Evolutionary conservation across 345 rosid genomes (phyloP).

Genomic region (Capsella bursapastoris): DNA sequence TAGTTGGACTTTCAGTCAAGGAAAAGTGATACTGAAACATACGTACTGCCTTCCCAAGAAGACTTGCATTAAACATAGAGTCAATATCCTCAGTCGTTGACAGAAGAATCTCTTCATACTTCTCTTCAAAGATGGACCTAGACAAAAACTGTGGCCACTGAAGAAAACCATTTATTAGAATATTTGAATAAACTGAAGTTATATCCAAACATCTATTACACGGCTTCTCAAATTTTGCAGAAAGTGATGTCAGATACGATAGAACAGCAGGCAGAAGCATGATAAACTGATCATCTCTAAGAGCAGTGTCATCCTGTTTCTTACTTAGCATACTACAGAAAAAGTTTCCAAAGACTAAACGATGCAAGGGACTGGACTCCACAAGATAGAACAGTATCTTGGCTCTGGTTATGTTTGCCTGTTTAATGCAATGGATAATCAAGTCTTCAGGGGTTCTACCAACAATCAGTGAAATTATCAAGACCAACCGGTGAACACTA

Average conservation of each 20-base stretch:
- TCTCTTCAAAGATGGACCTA: conserved; percentile 60
- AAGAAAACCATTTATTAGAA: conserved; percentile 60
- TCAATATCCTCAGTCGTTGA: conserved; percentile 60
- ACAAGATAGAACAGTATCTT: conserved; percentile 64
- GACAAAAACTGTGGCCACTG: conserved; percentile 71
- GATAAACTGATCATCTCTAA: conserved; percentile 62
- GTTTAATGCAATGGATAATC: conserved; percentile 62
- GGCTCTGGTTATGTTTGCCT: conserved; percentile 60
- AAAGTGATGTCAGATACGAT: conserved; percentile 55
- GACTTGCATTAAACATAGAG: conserved; percentile 58
- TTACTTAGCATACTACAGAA: conserved; percentile 47
- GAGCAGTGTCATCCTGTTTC: conserved; percentile 41
- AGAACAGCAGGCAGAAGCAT: conserved; percentile 77
- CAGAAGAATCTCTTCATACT: conserved; percentile 51
- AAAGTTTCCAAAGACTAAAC: conserved; percentile 65
- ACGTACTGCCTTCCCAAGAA: conserved; percentile 70
- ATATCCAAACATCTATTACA: conserved; percentile 46
- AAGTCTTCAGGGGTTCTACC: conserved; percentile 62
- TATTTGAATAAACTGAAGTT: conserved; percentile 60
- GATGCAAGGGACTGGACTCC: conserved; percentile 76
- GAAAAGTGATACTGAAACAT: conserved; percentile 67
- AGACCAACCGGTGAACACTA: conserved; percentile 62
- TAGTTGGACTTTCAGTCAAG: conserved; percentile 52
- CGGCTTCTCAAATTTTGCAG: conserved; percentile 55
- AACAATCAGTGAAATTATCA: conserved; percentile 57